Evolutionary conservation across 169 alveolate genomes (phyloP), one percentile per base, ranked within the genome.

Genomic region (Babesia bigemina): DNA sequence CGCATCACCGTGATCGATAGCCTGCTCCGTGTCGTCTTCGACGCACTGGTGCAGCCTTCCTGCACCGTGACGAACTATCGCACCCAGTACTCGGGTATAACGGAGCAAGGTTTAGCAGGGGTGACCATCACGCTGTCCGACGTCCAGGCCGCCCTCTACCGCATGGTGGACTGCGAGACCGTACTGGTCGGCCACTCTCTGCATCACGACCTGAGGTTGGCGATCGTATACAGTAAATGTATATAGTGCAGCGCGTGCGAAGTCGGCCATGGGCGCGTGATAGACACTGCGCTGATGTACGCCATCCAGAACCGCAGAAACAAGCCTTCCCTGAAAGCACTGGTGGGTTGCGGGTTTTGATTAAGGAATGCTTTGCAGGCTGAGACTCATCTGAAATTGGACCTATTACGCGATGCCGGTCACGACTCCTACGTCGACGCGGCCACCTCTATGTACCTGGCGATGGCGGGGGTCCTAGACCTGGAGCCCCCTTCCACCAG

Each of bases 341-440:
- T 71, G 81, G 81, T 71, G 56, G 6, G 29, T n/a, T 13, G 11
- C 10, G 3, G 12, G 69, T 75, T 11, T 13, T 13, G 13, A 12
- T 2, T 1, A 3, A 29, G 17, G 22, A 13, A 66, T 66, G 33
- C 36, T 66, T 8, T 73, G 48, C 65, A 79, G 85, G 58, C 84
- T 55, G n/a, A 48, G 75, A 52, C 52, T 53, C 84, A 86, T 53
- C 55, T 86, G 61, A 58, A 63, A 33, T 62, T 86, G 56, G 83
- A 65, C 29, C 62, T 86, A 84, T 29, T 60, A 28, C 63, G 91
- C 28, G 67, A 72, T 14, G 26, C 58, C 53, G 91, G 91, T 0
- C 91, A 86, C 57, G 85, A 86, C 48, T 86, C 91, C n/a, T 63
- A 62, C n/a, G 78, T 49, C 22, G 91, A 86, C 58, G 86, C 91